A percentile compares a stretch with the other conserved stretches of the same genome.
phyloP scores from a whole-genome alignment of 495 filamentous ascomycete genomes.

The Thermochaetoides thermophila region DNA sequence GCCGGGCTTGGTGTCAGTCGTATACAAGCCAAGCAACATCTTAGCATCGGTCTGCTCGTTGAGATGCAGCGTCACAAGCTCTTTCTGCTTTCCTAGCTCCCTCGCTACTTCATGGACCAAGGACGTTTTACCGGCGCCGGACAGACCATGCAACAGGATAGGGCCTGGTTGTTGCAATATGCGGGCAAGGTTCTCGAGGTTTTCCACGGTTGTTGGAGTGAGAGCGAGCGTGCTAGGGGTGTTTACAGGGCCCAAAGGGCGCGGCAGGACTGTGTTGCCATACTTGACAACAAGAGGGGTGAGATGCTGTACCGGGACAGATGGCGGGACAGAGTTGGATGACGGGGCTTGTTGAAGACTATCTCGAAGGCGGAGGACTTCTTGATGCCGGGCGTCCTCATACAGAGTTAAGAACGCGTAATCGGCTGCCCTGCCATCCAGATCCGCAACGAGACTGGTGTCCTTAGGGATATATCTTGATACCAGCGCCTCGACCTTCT shows the following conservation, averaged over 20 bases:
- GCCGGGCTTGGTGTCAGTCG: conserved; percentile 67
- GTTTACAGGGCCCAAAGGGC: conserved; percentile 37
- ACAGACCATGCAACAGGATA: conserved; percentile 64
- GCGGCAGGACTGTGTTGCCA: conserved; percentile 52
- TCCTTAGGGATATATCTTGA: conserved; percentile 44
- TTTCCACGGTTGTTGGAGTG: conserved; percentile 54
- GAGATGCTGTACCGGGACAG: conserved; percentile 16
- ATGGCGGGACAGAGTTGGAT: background rate
- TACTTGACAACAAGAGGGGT: conserved; percentile 31
- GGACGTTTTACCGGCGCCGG: conserved; percentile 83
- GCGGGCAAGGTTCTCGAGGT: conserved; percentile 51
- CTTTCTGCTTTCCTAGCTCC: conserved; percentile 53
- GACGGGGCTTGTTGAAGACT: conserved; percentile 18
- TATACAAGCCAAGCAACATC: conserved; percentile 83
- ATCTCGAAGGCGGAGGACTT: conserved; percentile 25
- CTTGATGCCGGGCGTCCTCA: conserved; percentile 44
- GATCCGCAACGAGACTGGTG: conserved; percentile 43
- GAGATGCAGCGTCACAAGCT: conserved; percentile 81
- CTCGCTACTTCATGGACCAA: conserved; percentile 70
- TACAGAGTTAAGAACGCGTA: conserved; percentile 74
- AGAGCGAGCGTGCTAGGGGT: conserved; percentile 44
- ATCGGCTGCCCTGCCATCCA: conserved; percentile 67
- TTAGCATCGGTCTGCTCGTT: conserved; percentile 98
- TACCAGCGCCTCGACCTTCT: conserved; percentile 55
- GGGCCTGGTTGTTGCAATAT: conserved; percentile 51